Base-by-base conservation (phyloP, 345 rosid species). In the Firmiana major region DNA sequence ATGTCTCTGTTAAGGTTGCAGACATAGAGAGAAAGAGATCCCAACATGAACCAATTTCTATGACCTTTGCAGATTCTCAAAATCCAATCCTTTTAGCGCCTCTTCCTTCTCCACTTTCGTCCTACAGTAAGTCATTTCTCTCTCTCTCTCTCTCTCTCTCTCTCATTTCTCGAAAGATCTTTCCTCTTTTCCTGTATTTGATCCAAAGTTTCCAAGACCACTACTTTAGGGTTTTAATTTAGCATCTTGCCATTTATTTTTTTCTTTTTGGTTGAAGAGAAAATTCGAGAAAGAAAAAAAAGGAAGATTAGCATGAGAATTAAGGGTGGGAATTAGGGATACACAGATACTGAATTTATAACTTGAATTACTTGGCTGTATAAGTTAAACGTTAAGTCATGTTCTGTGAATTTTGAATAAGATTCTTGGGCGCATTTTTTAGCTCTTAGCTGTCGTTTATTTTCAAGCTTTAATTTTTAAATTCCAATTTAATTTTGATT, bases 1-100 rank as follows among this genome's bases (percentile, higher is more conserved):
- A 78, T 87, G 83, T 82, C 81, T 73, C 86, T 84, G 58, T 45
- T 80, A 36, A 78, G 89, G 87, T 79, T 79, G 77, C 87, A 79
- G 75, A 71, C 76, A 58, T 28, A 63, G 45, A 16, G 34, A 51
- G 45, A 21, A 24, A 51, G n/a, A 69, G 58, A 75, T 11, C 45
- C 16, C 10, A 59, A 69, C 40, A 75, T 72, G 77, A 77, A 69
- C 75, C 74, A 26, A 40, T 69, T 46, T 71, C 79, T 28, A 69
- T 78, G 82, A 72, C 81, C 60, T 77, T 71, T 69, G 53, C 65
- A 36, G 40, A 5, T 78, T 75, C 53, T 63, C 55, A 38, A 65
- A 75, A 38, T 60, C 38, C 59, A 62, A 45, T 57, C 63, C 31
- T 60, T 28, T 64, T 70, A 70, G 71, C 7, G 6, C 73, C 76